A percentile compares a stretch with the other conserved stretches of the same genome.
Evolutionary conservation across 495 filamentous ascomycete species (phyloP).

Genomic region (Endocarpon pusillum): DNA sequence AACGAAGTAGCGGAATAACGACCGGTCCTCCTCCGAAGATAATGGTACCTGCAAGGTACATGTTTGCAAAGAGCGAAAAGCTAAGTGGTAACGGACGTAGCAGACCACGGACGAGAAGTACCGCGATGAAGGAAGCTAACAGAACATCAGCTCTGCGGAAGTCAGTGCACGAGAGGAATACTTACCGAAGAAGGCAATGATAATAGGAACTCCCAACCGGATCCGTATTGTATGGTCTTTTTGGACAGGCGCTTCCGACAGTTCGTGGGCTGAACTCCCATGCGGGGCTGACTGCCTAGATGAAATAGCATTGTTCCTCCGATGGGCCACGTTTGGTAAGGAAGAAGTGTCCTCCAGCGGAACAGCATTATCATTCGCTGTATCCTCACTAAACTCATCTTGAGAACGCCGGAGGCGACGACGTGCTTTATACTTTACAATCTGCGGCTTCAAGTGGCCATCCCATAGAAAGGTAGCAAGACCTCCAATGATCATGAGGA

Average conservation of each 20-base stretch:
- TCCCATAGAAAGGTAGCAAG: conserved; percentile 43
- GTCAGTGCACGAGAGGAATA: neutral
- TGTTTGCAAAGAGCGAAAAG: conserved; percentile 56
- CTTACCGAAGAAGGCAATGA: conserved; percentile 35
- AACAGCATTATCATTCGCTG: too few species aligned
- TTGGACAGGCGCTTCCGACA: too few species aligned
- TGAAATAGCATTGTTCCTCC: too few species aligned
- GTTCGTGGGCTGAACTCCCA: too few species aligned
- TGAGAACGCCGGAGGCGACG: too few species aligned
- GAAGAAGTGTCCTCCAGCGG: too few species aligned
- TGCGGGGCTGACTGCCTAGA: too few species aligned
- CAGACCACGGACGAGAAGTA: conserved; percentile 39
- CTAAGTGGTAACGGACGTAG: conserved; percentile 27
- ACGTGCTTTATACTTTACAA: too few species aligned
- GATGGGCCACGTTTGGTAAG: too few species aligned
- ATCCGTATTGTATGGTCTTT: conserved; percentile 14
- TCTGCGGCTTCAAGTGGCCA: conserved; percentile 29
- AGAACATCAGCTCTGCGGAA: neutral
- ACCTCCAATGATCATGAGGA: conserved; percentile 46
- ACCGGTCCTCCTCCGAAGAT: conserved; percentile 81
- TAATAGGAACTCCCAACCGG: conserved; percentile 25
- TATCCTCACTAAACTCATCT: too few species aligned
- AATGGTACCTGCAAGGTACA: conserved; percentile 77
- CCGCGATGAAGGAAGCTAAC: conserved; percentile 36
- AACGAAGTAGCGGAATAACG: conserved; percentile 62